Evolutionary conservation across 1,284 basidiomycete genomes (phyloP), one percentile per base, ranked within the genome.

Genomic region (Laetiporus sulphureus): DNA sequence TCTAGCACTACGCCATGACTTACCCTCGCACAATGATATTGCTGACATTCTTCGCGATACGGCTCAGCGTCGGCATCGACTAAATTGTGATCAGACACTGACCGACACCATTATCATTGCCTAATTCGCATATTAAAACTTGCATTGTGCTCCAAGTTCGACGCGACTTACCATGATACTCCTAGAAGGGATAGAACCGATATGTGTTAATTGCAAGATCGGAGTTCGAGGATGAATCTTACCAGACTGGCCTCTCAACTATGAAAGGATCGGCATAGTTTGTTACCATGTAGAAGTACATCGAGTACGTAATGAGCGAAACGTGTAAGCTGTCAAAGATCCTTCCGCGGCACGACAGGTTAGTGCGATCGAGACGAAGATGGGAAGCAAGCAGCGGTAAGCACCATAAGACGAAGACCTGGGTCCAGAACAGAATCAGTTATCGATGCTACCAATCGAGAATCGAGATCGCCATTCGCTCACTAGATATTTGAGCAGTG

Each of bases 1-100:
- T n/a, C n/a, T n/a, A 13, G 3, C 4, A 8, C 3, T 29, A 4
- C 11, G 3, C n/a, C 22, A 4, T 1, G 3, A 42, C 50, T 39
- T 24, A 56, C 54, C 39, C 48, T 18, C 54, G 47, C 2, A 56
- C 50, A 22, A 56, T 51, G n/a, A 36, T 45, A 32, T 56, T 56
- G 36, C 52, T 56, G 21, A 46, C 11, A 16, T 50, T 56, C 54
- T 56, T 27, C 18, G 33, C 4, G 25, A n/a, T 18, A 5, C 10
- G 13, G 7, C 16, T 36, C 6, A 22, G 25, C 15, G 3, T 12
- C 6, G 12, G 2, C 20, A 3, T 6, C 4, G 27, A 8, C n/a
- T 15, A n/a, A 33, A 32, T 19, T 7, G 0, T 30, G 21, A 16
- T 4, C 4, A 32, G 24, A 6, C 1, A 45, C 53, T 29, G 8